Conservation (phyloP, 768 basidiomycete species). For the Hypholoma fasciculare region DNA sequence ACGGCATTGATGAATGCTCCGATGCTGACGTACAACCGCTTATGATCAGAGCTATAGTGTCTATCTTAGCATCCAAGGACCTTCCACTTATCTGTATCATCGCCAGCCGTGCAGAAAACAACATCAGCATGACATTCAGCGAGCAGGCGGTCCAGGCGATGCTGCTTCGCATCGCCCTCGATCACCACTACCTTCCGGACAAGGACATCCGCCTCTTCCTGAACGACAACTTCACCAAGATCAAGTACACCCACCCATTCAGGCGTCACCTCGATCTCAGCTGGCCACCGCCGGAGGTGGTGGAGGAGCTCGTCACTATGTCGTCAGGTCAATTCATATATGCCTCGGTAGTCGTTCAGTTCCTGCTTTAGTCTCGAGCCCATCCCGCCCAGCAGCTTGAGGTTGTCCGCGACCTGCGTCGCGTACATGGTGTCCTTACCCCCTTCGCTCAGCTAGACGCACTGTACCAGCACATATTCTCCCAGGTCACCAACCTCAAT, state of each 20-base stretch:
- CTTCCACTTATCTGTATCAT: background rate
- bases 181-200: background rate
- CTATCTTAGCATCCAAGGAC: background rate
- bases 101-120: background rate
- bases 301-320: background rate
- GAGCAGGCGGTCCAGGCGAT: background rate
- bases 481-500: background rate
- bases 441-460: conserved; percentile 7
- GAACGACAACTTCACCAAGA: background rate
- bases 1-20: background rate
- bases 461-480: conserved; percentile 1
- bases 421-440: background rate
- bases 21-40: background rate
- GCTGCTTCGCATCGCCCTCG: background rate
- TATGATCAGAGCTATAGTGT: background rate
- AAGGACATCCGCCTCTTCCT: conserved; percentile 6
- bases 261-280: background rate
- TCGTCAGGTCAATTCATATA: background rate
- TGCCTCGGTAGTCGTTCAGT: background rate
- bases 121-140: background rate
- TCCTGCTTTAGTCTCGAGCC: background rate
- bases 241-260: background rate
- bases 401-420: background rate
- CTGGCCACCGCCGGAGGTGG: background rate
- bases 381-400: background rate